Evolutionary conservation across 495 filamentous ascomycete genomes (phyloP).

Genomic region (Xylaria venustula): DNA sequence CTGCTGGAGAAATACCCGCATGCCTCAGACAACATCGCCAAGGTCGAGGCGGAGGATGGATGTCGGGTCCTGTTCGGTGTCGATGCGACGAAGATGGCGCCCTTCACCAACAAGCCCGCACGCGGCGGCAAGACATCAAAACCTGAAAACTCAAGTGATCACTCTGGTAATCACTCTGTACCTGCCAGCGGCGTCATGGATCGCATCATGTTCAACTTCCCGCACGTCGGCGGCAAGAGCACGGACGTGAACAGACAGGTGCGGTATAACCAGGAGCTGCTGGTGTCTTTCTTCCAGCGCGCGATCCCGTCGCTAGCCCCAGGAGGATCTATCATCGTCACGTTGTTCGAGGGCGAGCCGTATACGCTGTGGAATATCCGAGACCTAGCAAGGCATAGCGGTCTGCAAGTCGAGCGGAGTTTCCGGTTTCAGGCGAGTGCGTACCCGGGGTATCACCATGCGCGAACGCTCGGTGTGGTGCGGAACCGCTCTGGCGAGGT

Average conservation of each 20-base stretch:
- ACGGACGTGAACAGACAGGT: constrained; percentile 95
- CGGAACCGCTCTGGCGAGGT: constrained; percentile 53
- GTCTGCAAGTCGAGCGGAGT: constrained; percentile 71
- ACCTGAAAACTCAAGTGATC: constrained; percentile 19
- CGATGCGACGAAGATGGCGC: constrained; percentile 70
- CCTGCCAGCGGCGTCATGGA: constrained; percentile 58
- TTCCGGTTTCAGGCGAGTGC: constrained; percentile 70
- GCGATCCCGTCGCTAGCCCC: constrained; percentile 41
- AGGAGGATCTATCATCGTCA: constrained; percentile 74
- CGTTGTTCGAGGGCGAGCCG: constrained; percentile 87
- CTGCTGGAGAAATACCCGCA: constrained; percentile 77
- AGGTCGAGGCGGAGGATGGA: constrained; percentile 46
- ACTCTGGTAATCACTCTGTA: constrained; percentile 14
- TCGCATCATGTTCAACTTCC: constrained; percentile 90
- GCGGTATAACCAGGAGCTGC: constrained; percentile 83
- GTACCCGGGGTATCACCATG: constrained; percentile 87
- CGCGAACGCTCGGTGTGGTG: constrained; percentile 79
- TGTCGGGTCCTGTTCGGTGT: constrained; percentile 62
- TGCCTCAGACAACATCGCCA: constrained; percentile 56
- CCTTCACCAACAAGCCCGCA: constrained; percentile 33
- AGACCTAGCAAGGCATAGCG: constrained; percentile 77
- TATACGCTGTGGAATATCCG: constrained; percentile 94
- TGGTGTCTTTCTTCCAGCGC: constrained; percentile 77
- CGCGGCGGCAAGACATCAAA: not conserved
- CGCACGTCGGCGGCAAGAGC: constrained; percentile 86